Base-by-base conservation (phyloP, 352 stramenopile genomes). In the Pythium biforme region DNA sequence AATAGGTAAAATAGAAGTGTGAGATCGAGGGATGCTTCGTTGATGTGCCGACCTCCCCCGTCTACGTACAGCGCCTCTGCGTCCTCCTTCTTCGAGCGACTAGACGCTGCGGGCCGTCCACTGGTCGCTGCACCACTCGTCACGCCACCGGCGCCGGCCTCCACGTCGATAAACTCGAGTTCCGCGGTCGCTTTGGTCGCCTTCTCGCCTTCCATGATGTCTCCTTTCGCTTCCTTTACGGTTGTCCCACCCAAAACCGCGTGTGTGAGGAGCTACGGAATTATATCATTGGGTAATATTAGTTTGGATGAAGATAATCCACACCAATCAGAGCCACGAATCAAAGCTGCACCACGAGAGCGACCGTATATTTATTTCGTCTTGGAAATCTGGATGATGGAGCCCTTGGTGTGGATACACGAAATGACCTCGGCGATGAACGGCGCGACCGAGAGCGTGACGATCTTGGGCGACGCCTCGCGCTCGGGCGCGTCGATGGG, bases 401-500 rank as follows among this genome's bases (percentile, higher is more conserved):
- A 95, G 71, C 81, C 72, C 66, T 95, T 95, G 45, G 67, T 88
- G 77, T 95, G 86, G 64, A 93, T 95, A 69, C 82, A 93, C 61
- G 84, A 92, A 70, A 95, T 95, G 59, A 92, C 83, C 72, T 95
- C 84, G 51, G 86, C 86, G 64, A 95, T 90, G 72, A 95, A 94
- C 3, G 86, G 84, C 47, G 86, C 86, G 40, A 95, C 86, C 14
- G 83, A 93, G 25, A 95, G 72, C 69, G 83, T 94, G 59, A 91
- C 83, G 50, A 95, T 90, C 75, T 95, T 95, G 49, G 76, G 77
- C 17, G 73, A 46, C 22, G 72, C 61, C 43, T 74, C 71, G 26
- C 66, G 63, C 23, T 63, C 46, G 52, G 70, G 66, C 45, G 68
- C 29, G 34, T 81, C 68, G 15, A 77, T 68, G 3, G 85, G 81